Evolutionary conservation across 2,329 filamentous ascomycete genomes (phyloP), one percentile per base, ranked within the genome.

Genomic region (Aspergillus ibericus): DNA sequence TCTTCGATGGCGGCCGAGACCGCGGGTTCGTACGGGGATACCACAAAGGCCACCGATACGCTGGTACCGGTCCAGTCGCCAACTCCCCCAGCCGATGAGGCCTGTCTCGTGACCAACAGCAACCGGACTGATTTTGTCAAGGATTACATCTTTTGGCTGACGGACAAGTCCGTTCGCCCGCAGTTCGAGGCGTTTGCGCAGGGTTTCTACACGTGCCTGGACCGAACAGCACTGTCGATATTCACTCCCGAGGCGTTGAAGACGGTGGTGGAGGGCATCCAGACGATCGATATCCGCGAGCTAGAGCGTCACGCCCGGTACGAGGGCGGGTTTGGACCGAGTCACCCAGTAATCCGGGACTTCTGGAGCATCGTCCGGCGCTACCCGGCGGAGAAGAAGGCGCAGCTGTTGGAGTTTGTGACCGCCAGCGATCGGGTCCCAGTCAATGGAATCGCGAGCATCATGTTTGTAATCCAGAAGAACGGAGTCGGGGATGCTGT

Each of bases 381-480:
- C 15, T 80, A 77, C 55, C 66, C 76, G 9, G 82, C 88, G 15
- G 81, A 83, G 46, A 89, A 93, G 81, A 89, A 89, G 75, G 84
- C 87, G 53, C 86, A 85, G 67, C 78, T 99, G 34, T 81, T 99
- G 32, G 92, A 97, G 72, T 99, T 99, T 69, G 93, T 99, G 29
- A 99, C 95, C 13, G 93, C 93, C 0, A 93, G 88, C 67, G 93
- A 97, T 70, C 85, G 95, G 2, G 85, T 98, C 1, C 95, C 95
- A 0, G 90, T 96, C 0, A 92, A 91, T 18, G 95, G 95, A 2
- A 86, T 93, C 70, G 84, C 85, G 62, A 92, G 90, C 66, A 79
- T 98, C 48, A 87, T 90, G 68, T 98, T 98, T 74, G 85, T 91
- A 13, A 83, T 99, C 44, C 89, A 93, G 75, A 87, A 85, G 68